These are phyloP conservation scores for Microstegium vimineum DNA, from an alignment of 176 grass and related monocot species.

Conservation along the genomic window DNA sequence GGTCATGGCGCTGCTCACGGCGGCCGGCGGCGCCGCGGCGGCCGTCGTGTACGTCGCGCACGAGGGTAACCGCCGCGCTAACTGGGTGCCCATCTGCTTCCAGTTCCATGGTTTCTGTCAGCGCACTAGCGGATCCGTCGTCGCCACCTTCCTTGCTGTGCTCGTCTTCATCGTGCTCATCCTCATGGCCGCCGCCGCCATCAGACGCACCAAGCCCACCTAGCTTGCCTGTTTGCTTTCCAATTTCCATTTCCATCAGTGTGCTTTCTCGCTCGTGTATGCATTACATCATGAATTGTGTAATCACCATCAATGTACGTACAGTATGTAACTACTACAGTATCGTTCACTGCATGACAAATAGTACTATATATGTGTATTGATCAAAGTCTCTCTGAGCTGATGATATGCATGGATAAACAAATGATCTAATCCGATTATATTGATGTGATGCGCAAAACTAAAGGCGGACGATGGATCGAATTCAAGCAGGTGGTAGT, in stretches of 20 bases:
- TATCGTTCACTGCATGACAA: not conserved
- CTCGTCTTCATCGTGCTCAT: conserved; percentile 61
- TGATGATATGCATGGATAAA: too few species aligned
- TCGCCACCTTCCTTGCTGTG: conserved; percentile 77
- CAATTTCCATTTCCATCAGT: too few species aligned
- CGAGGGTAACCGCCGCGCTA: conserved; percentile 56
- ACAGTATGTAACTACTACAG: too few species aligned
- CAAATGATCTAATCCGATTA: not conserved
- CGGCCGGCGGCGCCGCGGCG: conserved; percentile 43
- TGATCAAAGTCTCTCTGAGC: too few species aligned
- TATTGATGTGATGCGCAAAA: not conserved
- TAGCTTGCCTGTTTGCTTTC: too few species aligned
- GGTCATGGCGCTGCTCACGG: conserved; percentile 43
- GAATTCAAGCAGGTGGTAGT: too few species aligned
- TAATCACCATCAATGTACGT: too few species aligned
- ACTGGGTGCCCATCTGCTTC: conserved; percentile 87
- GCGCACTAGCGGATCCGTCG: conserved; percentile 79
- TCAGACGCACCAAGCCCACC: not conserved
- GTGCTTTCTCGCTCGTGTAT: too few species aligned
- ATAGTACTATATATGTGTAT: too few species aligned
- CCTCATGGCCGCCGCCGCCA: conserved; percentile 47
- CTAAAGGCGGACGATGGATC: too few species aligned
- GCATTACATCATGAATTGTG: too few species aligned
- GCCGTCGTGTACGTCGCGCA: conserved; percentile 81
- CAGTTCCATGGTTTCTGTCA: conserved; percentile 81